Percentiles rank a stretch among this genome's conserved stretches.
Evolutionary conservation across 257 asterid species (phyloP).

Genomic region (Cruciata laevipes): DNA sequence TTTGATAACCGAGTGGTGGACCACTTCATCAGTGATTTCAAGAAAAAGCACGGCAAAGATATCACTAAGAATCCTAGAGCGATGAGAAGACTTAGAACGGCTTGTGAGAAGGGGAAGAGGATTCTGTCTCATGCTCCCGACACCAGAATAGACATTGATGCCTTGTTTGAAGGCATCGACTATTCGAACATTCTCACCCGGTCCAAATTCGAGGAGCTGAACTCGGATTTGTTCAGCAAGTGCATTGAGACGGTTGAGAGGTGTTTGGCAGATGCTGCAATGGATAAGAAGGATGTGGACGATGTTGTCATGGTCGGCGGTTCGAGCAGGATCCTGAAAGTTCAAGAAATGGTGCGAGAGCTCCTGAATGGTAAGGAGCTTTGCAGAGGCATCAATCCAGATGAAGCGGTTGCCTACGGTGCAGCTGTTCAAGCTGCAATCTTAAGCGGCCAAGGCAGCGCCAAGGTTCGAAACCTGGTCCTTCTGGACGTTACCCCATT

Average conservation of each 20-base stretch:
- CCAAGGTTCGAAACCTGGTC: background rate
- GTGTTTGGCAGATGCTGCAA: background rate
- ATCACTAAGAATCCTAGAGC: background rate
- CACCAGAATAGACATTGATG: background rate
- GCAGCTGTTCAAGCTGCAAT: constrained; percentile 7
- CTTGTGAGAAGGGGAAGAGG: background rate
- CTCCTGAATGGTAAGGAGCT: background rate
- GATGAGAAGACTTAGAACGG: background rate
- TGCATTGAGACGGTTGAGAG: background rate
- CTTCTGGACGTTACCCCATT: background rate
- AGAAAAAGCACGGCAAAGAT: background rate
- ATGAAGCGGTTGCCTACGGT: constrained; percentile 6
- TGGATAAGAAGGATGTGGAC: background rate
- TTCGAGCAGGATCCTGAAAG: background rate
- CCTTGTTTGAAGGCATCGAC: background rate
- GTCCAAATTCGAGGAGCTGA: constrained; percentile 3
- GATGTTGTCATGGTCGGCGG: constrained; percentile 2
- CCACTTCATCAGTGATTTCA: background rate
- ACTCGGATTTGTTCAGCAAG: background rate
- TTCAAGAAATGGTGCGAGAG: background rate
- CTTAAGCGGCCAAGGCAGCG: background rate
- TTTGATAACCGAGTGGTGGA: background rate
- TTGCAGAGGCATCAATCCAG: background rate
- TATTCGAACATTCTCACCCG: background rate
- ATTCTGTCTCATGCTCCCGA: background rate